Base-by-base conservation (phyloP, 208 protist species). In the Leishmania amazonensis region DNA sequence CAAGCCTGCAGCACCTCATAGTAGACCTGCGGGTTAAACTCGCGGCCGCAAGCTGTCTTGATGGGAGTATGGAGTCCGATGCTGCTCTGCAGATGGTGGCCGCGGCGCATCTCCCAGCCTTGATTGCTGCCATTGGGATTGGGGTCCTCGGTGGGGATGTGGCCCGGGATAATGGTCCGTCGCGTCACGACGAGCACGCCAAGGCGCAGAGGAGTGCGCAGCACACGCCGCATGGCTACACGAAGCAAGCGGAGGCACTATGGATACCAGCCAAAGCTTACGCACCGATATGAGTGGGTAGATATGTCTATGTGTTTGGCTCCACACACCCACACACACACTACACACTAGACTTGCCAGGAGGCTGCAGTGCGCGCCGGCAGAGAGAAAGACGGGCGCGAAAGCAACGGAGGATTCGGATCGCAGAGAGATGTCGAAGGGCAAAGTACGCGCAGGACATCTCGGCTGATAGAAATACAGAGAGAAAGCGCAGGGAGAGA, bases 1-100 rank as follows among this genome's bases (percentile, higher is more conserved):
- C 92, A 96, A 4, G 94, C 94, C 88, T 97, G 94, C 58, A 97
- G 79, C 45, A 96, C 84, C 80, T 97, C 94, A 81, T 96, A 89
- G 83, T 96, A 96, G 13, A 94, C 67, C 79, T 95, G 88, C 24
- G 92, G 90, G 79, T 95, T 89, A 74, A 97, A 97, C n/a, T 79
- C 80, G 28, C 94, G 92, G 17, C 94, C 94, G 79, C 94, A 97
- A 24, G 94, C 94, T 28, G 94, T 97, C 65, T 79, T 70, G 38
- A 93, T 90, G 4, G 91, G 79, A 3, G 80, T 87, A 84, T 95
- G 92, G 35, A 95, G 87, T 8, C 92, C 92, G 0, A 94, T 84
- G 71, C 91, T 96, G 81, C 88, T 94, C 57, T 94, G 88, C 54
- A 97, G 83, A 76, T 96, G 94, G 51, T 97, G 94, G 15, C 90